Evolutionary conservation across 2,329 filamentous ascomycete genomes (phyloP).

Genomic region (Pseudofabraea citricarpa): DNA sequence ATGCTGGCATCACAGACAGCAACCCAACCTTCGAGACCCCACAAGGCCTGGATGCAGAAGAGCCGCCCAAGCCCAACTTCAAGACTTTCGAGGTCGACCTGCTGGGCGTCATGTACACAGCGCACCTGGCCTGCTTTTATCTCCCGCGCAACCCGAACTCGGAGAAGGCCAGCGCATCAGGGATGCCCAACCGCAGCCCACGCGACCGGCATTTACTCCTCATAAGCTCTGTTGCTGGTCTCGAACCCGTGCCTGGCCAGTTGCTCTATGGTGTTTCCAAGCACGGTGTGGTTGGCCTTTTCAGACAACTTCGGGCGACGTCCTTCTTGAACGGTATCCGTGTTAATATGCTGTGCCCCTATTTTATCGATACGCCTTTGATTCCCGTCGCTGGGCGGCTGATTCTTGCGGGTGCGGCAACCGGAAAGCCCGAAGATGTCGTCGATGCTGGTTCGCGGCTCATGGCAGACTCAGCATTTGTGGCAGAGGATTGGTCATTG

Average conservation of each 20-base stretch:
- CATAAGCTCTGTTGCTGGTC: slow-evolving; percentile 56
- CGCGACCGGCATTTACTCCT: slow-evolving; percentile 58
- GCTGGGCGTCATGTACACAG: slow-evolving; percentile 59
- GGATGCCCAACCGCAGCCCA: slow-evolving; percentile 23
- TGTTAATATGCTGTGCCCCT: slow-evolving; percentile 62
- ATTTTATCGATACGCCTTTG: slow-evolving; percentile 62
- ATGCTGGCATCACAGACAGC: slow-evolving; percentile 54
- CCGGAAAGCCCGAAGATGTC: slow-evolving; percentile 51
- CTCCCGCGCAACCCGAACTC: slow-evolving; percentile 45
- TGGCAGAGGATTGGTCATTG: slow-evolving; percentile 53
- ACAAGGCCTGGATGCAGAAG: slow-evolving; percentile 35
- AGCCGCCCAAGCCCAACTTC: slow-evolving; percentile 44
- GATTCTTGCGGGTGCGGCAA: slow-evolving; percentile 50
- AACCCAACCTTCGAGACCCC: slow-evolving; percentile 37
- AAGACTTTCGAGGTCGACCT: slow-evolving; percentile 57
- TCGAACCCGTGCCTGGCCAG: slow-evolving; percentile 39
- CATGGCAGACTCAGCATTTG: slow-evolving; percentile 52
- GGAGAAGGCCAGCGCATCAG: slow-evolving; percentile 24
- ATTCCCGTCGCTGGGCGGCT: slow-evolving; percentile 40
- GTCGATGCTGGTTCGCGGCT: slow-evolving; percentile 59
- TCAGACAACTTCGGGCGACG: slow-evolving; percentile 50
- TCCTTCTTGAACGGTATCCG: slow-evolving; percentile 47
- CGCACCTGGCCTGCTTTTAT: slow-evolving; percentile 58
- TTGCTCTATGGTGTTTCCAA: slow-evolving; percentile 57
- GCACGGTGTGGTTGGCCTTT: slow-evolving; percentile 62